Percentiles rank a stretch among this genome's conserved stretches.
phyloP scores from a whole-genome alignment of 495 filamentous ascomycete genomes.

The Talaromyces nanjingensis region DNA sequence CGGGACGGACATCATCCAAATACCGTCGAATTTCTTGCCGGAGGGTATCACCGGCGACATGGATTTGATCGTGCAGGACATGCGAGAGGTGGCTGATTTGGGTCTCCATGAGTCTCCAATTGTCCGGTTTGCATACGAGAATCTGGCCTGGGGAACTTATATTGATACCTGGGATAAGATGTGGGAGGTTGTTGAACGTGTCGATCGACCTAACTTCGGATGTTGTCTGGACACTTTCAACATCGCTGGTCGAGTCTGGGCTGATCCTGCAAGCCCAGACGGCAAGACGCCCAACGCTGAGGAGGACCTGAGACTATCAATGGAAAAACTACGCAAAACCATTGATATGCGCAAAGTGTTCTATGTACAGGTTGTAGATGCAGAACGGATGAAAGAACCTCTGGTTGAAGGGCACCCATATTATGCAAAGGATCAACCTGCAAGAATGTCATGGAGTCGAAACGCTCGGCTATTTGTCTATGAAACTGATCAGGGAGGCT shows the following conservation, averaged over 20 bases:
- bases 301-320: slow-evolving; percentile 45
- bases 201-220: slow-evolving; percentile 68
- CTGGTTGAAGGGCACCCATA: slow-evolving; percentile 57
- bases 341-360: slow-evolving; percentile 67
- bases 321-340: slow-evolving; percentile 46
- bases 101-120: slow-evolving; percentile 44
- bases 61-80: slow-evolving; percentile 54
- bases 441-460: slow-evolving; percentile 74
- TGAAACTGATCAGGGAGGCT: slow-evolving; percentile 62
- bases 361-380: slow-evolving; percentile 76
- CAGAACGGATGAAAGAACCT: slow-evolving; percentile 53
- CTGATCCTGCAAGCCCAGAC: slow-evolving; percentile 50
- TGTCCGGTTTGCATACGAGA: slow-evolving; percentile 72
- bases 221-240: slow-evolving; percentile 79
- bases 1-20: slow-evolving; percentile 62
- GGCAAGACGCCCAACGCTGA: slow-evolving; percentile 55
- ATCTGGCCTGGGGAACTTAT: slow-evolving; percentile 67
- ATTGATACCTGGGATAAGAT: slow-evolving; percentile 66
- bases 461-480: slow-evolving; percentile 73
- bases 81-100: slow-evolving; percentile 59
- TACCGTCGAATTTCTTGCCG: slow-evolving; percentile 66
- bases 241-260: slow-evolving; percentile 67
- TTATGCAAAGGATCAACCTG: slow-evolving; percentile 53
- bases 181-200: slow-evolving; percentile 60
- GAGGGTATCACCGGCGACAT: slow-evolving; percentile 50